Conservation (phyloP, 768 basidiomycete species). For the Suillus subluteus region DNA sequence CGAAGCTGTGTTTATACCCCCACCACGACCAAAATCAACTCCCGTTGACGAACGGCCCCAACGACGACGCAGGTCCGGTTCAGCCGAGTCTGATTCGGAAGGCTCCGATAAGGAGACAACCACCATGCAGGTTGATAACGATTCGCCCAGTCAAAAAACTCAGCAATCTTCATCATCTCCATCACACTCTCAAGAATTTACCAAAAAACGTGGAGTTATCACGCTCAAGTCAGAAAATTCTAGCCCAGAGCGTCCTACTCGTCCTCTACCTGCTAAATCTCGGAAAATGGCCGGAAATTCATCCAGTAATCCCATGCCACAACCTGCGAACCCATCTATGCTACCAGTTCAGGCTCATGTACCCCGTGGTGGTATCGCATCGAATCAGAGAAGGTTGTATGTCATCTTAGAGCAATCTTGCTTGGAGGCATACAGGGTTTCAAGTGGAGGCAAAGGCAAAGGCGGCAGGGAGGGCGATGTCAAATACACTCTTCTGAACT, state of each 20-base stretch:
- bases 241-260: constrained; percentile 57
- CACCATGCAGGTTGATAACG: constrained; percentile 35
- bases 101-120: constrained; percentile 33
- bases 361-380: constrained; percentile 54
- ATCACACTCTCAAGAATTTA: constrained; percentile 17
- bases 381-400: constrained; percentile 71
- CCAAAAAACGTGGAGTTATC: constrained; percentile 22
- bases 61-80: constrained; percentile 49
- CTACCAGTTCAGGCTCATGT: constrained; percentile 84
- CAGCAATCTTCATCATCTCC: constrained; percentile 7
- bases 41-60: constrained; percentile 63
- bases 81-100: constrained; percentile 35
- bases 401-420: constrained; percentile 95
- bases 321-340: constrained; percentile 73
- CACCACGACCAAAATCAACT: constrained; percentile 75
- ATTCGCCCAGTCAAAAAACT: constrained; percentile 1
- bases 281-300: constrained; percentile 53
- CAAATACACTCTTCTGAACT: constrained; percentile 96
- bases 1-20: constrained; percentile 44
- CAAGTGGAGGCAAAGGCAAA: constrained; percentile 57
- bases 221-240: constrained; percentile 23
- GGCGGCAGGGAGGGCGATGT: constrained; percentile 69
- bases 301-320: constrained; percentile 48
- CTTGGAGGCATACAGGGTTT: constrained; percentile 91
- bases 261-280: constrained; percentile 60